These are phyloP conservation scores for Hyaloscypha hepaticicola DNA, from an alignment of 495 filamentous ascomycete genomes.

Conservation along the genomic window DNA sequence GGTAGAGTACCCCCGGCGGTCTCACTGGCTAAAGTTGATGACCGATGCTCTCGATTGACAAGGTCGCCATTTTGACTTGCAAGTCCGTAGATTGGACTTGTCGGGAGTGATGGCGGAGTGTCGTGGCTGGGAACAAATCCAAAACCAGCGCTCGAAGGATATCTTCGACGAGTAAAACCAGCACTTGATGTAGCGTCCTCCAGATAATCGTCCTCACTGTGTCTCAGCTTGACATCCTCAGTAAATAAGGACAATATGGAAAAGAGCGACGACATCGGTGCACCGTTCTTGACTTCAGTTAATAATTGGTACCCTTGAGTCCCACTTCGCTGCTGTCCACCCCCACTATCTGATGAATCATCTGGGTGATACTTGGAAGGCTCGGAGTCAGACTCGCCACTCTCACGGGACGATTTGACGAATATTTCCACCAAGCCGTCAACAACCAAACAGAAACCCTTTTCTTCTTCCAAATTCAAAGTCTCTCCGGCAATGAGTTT, in stretches of 20 bases:
- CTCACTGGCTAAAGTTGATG: conserved; percentile 29
- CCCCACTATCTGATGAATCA: conserved; percentile 32
- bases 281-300: conserved; percentile 97
- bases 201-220: conserved; percentile 58
- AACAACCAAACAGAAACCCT: conserved; percentile 96
- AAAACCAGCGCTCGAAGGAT: conserved; percentile 26
- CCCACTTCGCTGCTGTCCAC: conserved; percentile 37
- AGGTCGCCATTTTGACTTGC: conserved; percentile 13
- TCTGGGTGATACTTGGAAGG: conserved; percentile 25
- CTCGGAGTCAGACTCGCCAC: conserved; percentile 39
- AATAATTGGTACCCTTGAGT: conserved; percentile 86
- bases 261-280: conserved; percentile 97
- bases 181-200: conserved; percentile 23
- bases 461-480: conserved; percentile 90
- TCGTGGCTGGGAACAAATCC: conserved; percentile 26
- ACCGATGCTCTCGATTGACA: conserved; percentile 17
- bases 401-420: conserved; percentile 80
- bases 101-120: conserved; percentile 31
- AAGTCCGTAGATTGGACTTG: conserved; percentile 31
- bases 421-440: conserved; percentile 98
- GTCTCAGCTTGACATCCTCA: conserved; percentile 81
- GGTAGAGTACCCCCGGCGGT: conserved; percentile 38
- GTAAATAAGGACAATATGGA: conserved; percentile 96
- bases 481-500: conserved; percentile 97
- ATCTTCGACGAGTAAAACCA: conserved; percentile 14